Evolutionary conservation across 345 rosid genomes (phyloP).

Genomic region (Syzygium aqueum): DNA sequence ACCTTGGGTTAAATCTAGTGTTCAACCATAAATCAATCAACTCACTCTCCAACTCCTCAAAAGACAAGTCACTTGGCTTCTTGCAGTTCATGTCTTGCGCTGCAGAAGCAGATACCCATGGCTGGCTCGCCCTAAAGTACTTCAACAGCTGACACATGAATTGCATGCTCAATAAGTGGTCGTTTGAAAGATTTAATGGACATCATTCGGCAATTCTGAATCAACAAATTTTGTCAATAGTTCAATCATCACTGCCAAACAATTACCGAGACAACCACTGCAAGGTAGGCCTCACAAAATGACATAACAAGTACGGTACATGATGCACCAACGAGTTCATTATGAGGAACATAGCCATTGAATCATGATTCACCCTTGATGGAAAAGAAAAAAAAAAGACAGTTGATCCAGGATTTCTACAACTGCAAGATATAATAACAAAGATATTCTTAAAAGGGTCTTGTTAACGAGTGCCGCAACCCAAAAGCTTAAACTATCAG

Average conservation of each 20-base stretch:
- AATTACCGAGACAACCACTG: neutral
- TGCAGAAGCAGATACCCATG: slow-evolving; percentile 38
- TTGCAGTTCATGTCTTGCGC: slow-evolving; percentile 1
- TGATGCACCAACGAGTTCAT: neutral
- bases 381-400: neutral
- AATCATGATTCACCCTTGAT: neutral
- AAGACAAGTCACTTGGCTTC: slow-evolving; percentile 34
- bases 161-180: neutral
- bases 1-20: slow-evolving; percentile 56
- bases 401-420: neutral
- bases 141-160: slow-evolving; percentile 44
- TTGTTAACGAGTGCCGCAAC: neutral
- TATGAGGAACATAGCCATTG: neutral
- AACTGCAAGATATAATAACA: neutral
- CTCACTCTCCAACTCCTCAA: slow-evolving; percentile 44
- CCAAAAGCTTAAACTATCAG: too few species aligned
- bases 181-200: neutral
- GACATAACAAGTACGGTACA: neutral
- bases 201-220: neutral
- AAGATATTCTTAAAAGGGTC: neutral
- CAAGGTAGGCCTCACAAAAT: neutral
- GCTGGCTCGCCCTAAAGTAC: slow-evolving; percentile 37
- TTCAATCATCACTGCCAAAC: neutral
- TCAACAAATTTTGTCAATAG: neutral
- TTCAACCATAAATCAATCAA: slow-evolving; percentile 45